These are phyloP conservation scores for Funneliformis caledonium DNA, from an alignment of 371 early-diverging fungal genomes.

Conservation along the genomic window DNA sequence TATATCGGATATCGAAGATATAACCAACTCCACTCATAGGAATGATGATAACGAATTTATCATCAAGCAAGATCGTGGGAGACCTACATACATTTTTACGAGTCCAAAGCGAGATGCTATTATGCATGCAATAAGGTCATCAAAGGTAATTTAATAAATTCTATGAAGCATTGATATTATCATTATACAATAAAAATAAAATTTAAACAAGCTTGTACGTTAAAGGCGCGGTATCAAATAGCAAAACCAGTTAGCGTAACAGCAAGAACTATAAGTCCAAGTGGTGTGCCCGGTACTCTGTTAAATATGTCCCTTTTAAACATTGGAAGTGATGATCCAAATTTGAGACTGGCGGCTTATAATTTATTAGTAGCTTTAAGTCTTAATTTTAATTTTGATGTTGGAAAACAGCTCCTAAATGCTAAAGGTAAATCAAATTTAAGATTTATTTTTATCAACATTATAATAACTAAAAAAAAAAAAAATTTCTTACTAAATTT, in stretches of 20 bases:
- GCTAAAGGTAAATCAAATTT: slow-evolving; percentile 61
- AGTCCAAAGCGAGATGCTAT: slow-evolving; percentile 83
- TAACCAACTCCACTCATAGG: slow-evolving; percentile 59
- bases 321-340: slow-evolving; percentile 82
- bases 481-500: neutral
- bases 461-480: neutral
- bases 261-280: slow-evolving; percentile 78
- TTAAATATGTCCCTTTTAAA: slow-evolving; percentile 91
- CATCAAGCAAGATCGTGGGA: slow-evolving; percentile 77
- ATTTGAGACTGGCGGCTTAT: slow-evolving; percentile 83
- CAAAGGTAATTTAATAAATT: neutral
- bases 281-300: slow-evolving; percentile 91
- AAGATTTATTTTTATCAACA: neutral
- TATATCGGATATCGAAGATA: slow-evolving; percentile 84
- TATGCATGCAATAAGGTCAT: slow-evolving; percentile 53
- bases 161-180: too few species aligned
- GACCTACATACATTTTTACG: slow-evolving; percentile 68
- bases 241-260: slow-evolving; percentile 64
- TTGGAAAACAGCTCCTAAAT: slow-evolving; percentile 79
- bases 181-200: neutral
- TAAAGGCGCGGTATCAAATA: slow-evolving; percentile 67
- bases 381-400: slow-evolving; percentile 82
- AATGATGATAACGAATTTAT: slow-evolving; percentile 76
- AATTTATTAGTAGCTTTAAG: slow-evolving; percentile 84
- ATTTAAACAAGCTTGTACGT: neutral